phyloP scores from a whole-genome alignment of 2,329 filamentous ascomycete species.

The Ophiostoma quercus region DNA sequence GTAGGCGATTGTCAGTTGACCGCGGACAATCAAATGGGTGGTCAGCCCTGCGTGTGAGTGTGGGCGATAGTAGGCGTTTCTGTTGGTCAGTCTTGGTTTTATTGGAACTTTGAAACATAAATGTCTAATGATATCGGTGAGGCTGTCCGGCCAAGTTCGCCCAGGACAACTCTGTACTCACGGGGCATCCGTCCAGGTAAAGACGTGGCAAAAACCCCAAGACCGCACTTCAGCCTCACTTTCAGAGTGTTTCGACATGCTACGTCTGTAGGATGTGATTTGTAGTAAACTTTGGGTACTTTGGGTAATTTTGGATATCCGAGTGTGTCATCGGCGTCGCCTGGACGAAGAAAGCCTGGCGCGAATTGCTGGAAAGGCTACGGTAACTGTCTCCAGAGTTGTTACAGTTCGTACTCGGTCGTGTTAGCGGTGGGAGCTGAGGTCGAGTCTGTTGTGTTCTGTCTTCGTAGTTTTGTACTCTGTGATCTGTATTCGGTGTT shows the following conservation, averaged over 20 bases:
- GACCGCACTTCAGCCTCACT: conserved; percentile 58
- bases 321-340: neutral
- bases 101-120: too few relatives aligned
- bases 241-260: conserved; percentile 33
- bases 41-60: conserved; percentile 61
- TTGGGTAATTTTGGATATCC: neutral
- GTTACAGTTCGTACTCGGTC: neutral
- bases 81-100: conserved; percentile 9
- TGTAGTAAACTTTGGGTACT: neutral
- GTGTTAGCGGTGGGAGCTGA: neutral
- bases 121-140: neutral
- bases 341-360: neutral
- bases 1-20: conserved; percentile 62
- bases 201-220: conserved; percentile 65
- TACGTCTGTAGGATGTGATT: neutral
- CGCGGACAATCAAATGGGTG: conserved; percentile 63
- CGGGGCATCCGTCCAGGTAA: conserved; percentile 67
- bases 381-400: neutral
- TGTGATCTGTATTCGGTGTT: neutral
- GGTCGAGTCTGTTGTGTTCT: neutral
- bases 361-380: neutral
- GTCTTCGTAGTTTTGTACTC: neutral
- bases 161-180: conserved; percentile 34
- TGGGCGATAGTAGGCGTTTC: conserved; percentile 62
- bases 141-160: conserved; percentile 6